These are phyloP conservation scores for Spatholobus suberectus DNA, from an alignment of 306 rosid species.

Conservation along the genomic window DNA sequence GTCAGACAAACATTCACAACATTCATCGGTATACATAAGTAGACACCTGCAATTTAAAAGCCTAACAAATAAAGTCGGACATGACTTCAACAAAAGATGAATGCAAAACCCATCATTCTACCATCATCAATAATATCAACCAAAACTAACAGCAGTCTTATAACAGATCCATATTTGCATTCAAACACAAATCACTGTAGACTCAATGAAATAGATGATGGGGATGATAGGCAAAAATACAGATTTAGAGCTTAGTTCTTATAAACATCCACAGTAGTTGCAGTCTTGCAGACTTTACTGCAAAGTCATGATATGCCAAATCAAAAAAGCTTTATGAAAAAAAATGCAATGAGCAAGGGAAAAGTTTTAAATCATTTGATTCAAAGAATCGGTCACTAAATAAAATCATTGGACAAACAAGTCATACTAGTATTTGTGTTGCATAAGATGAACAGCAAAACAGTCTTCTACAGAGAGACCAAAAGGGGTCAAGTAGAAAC, in stretches of 20 bases:
- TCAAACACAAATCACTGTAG: background rate
- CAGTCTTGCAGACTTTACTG: no score
- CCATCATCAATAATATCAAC: background rate
- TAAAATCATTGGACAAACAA: conserved; percentile 1
- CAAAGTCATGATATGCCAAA: background rate
- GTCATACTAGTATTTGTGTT: background rate
- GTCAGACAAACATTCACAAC: background rate
- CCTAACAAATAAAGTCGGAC: background rate
- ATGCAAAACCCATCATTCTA: background rate
- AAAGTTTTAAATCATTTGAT: background rate
- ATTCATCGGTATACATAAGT: background rate
- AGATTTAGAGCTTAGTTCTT: no score
- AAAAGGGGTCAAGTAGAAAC: background rate
- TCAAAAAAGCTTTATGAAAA: background rate
- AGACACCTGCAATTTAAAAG: conserved; percentile 29
- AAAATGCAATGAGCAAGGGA: background rate
- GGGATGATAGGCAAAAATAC: background rate
- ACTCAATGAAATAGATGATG: background rate
- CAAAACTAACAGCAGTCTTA: background rate
- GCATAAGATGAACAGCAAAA: background rate
- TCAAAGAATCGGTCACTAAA: background rate
- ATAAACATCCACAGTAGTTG: no score
- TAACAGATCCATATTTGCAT: background rate
- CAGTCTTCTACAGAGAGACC: background rate
- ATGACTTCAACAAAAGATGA: background rate